A percentile compares a stretch with the other conserved stretches of the same genome.
These are phyloP conservation scores for Fraxinus albicans DNA, from an alignment of 305 asterid genomes.

Conservation along the genomic window DNA sequence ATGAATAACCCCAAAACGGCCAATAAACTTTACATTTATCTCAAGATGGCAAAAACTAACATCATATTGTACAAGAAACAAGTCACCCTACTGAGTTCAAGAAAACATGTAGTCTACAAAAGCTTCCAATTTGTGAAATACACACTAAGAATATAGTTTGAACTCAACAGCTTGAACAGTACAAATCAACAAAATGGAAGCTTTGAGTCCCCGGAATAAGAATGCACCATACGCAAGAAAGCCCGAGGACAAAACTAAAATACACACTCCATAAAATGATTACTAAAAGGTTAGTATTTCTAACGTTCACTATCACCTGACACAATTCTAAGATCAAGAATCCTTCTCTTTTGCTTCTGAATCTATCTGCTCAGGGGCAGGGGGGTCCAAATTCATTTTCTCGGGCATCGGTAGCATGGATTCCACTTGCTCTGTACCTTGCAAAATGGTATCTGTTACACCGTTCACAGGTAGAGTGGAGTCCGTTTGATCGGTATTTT, in stretches of 20 bases:
- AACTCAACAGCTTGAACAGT: conserved; percentile 14
- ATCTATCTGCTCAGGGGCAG: conserved; percentile 33
- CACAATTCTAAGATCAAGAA: conserved; percentile 28
- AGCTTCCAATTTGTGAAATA: conserved; percentile 3
- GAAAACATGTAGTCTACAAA: conserved; percentile 11
- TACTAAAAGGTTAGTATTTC: neutral
- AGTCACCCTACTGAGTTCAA: neutral
- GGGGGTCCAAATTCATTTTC: conserved; percentile 50
- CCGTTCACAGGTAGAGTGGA: conserved; percentile 15
- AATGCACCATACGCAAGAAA: neutral
- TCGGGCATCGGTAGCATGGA: conserved; percentile 30
- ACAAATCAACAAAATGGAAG: conserved; percentile 5
- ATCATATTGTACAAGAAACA: conserved; percentile 22
- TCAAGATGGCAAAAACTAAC: conserved; percentile 10
- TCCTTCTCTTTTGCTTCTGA: conserved; percentile 28
- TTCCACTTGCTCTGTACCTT: conserved; percentile 28
- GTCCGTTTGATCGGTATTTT: conserved; percentile 36
- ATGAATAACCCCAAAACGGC: neutral
- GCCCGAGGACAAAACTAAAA: conserved; percentile 2
- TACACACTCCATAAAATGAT: conserved; percentile 3
- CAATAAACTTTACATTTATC: conserved; percentile 27
- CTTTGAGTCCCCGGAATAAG: neutral
- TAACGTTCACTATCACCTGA: neutral
- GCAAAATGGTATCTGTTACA: conserved; percentile 26
- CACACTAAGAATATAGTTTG: conserved; percentile 1